Conservation (phyloP, 306 rosid genomes). For the Citrullus mucosospermus region DNA sequence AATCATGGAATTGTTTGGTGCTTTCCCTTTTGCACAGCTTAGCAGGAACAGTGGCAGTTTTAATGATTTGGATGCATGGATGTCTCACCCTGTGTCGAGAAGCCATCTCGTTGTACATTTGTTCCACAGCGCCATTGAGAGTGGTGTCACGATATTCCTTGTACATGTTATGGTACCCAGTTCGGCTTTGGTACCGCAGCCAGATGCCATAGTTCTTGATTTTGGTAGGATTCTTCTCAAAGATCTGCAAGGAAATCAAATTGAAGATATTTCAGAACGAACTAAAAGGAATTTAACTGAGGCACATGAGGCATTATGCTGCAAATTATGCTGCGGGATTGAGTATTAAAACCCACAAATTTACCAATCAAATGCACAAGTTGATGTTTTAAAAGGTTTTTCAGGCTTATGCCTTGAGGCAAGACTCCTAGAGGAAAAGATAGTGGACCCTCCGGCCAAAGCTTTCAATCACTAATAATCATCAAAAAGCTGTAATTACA, state of each 20-base stretch:
- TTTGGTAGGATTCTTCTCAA: conserved; percentile 81
- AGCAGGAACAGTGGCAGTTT: conserved; percentile 74
- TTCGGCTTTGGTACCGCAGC: conserved; percentile 81
- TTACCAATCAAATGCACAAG: background rate
- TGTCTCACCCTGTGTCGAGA: conserved; percentile 81
- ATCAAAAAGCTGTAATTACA: background rate
- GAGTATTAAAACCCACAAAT: background rate
- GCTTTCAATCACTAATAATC: background rate
- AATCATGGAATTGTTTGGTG: conserved; percentile 77
- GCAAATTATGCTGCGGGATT: background rate
- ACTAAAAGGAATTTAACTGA: background rate
- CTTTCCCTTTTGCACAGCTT: conserved; percentile 90
- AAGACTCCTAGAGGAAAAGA: background rate
- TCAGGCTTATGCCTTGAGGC: background rate
- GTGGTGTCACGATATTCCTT: conserved; percentile 91
- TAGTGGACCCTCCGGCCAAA: background rate
- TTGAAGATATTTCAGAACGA: background rate
- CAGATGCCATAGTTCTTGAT: conserved; percentile 81
- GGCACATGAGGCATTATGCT: background rate
- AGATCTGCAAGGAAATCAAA: conserved; percentile 35
- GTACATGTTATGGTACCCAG: conserved; percentile 89
- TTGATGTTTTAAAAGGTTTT: background rate
- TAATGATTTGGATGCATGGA: conserved; percentile 85
- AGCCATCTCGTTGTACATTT: conserved; percentile 80
- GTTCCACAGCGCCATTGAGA: conserved; percentile 66